Evolutionary conservation across 2,329 filamentous ascomycete species (phyloP), one percentile per base, ranked within the genome.

Genomic region (Dactylellina parvicollis): DNA sequence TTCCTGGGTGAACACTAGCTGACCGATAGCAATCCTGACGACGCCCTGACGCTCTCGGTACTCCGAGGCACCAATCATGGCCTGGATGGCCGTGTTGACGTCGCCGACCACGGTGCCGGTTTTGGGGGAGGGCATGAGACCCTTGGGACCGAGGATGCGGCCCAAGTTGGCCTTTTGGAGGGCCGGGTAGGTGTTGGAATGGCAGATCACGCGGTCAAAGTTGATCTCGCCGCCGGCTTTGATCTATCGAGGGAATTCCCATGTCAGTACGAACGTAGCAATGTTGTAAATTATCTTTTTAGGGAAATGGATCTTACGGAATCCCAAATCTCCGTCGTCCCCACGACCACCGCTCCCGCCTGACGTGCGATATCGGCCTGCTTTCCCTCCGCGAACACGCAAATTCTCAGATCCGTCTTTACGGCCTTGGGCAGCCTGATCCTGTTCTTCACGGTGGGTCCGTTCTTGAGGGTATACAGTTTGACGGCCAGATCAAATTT

Each of bases 401-500:
- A 95, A 78, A 99, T 92, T 75, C 89, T 89, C 56, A 92, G 85
- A 80, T 96, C 92, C 75, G 91, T 96, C 80, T 92, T 91, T 76
- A 98, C 91, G 3, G 93, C 90, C 81, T 96, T 90, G 0, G 95
- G 95, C 16, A 99, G 88, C 42, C 90, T 89, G 79, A 99, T 85
- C 80, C 92, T 91, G 82, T 91, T 96, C 75, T 93, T 91, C 76
- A 99, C 85, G 7, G 95, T 88, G 16, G 93, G 90, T 0, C 93
- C 92, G 81, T 92, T 93, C 80, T 93, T 94, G 77, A 88, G 85
- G 1, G 94, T 92, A 79, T 89, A 89, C 75, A 99, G 83, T 79
- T 90, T 92, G 77, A 99, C 83, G 78, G 91, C 86, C 55, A 98
- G 78, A 80, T 98, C 95, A 83, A 99, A 99, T 81, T 97, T 98